These are phyloP conservation scores for Zalaria obscura DNA, from an alignment of 2,329 filamentous ascomycete genomes.

Conservation along the genomic window DNA sequence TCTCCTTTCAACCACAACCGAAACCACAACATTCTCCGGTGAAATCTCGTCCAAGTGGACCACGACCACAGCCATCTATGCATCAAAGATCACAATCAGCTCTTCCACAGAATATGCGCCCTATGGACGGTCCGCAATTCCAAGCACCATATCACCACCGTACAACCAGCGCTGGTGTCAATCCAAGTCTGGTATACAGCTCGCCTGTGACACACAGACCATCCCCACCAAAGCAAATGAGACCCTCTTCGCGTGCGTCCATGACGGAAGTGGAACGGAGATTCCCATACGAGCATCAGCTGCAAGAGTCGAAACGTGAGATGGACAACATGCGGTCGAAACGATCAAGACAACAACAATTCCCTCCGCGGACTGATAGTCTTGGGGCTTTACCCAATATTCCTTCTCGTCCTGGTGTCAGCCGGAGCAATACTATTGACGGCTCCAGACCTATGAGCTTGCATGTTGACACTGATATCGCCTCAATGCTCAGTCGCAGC, in stretches of 20 bases:
- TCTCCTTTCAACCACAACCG: not conserved
- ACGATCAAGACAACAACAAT: not conserved
- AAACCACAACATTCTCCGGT: no score
- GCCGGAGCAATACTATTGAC: constrained; percentile 33
- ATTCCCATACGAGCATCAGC: constrained; percentile 22
- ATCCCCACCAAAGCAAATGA: constrained; percentile 1
- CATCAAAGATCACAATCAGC: no score
- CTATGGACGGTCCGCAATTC: constrained; percentile 1
- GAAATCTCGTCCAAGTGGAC: no score
- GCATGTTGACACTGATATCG: constrained; percentile 12
- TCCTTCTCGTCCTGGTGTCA: constrained; percentile 16
- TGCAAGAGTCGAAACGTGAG: constrained; percentile 19
- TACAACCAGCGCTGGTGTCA: constrained; percentile 24
- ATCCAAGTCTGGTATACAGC: constrained; percentile 30
- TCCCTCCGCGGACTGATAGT: not conserved
- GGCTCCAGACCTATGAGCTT: constrained; percentile 9
- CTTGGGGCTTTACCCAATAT: not conserved
- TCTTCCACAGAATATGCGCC: constrained; percentile 7
- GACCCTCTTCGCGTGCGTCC: constrained; percentile 1
- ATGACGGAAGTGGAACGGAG: not conserved
- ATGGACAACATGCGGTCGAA: constrained; percentile 9
- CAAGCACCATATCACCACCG: constrained; percentile 1
- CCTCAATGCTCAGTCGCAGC: constrained; percentile 14
- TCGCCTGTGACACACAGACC: constrained; percentile 14
- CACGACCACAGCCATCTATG: no score